Evolutionary conservation across 805 yeast species (phyloP).

Genomic region (Sugiyamaella mastotermitis): DNA sequence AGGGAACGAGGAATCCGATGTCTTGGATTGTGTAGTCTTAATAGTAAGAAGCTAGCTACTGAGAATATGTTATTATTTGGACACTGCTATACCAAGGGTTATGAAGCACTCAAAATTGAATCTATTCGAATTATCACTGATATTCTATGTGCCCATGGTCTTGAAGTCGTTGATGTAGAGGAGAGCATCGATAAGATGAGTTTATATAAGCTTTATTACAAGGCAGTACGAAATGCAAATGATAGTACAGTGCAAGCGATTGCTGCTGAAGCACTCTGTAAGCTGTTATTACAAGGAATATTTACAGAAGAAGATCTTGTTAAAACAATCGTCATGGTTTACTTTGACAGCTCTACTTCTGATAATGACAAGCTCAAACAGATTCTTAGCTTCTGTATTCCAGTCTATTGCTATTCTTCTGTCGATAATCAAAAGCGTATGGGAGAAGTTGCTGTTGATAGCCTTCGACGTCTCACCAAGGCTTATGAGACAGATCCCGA

Average conservation of each 20-base stretch:
- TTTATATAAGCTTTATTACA: slow-evolving; percentile 63
- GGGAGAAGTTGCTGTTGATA: slow-evolving; percentile 35
- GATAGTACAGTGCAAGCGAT: slow-evolving; percentile 66
- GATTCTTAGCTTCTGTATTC: slow-evolving; percentile 78
- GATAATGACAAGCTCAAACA: slow-evolving; percentile 66
- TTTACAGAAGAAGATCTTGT: slow-evolving; percentile 59
- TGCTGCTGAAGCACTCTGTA: slow-evolving; percentile 83
- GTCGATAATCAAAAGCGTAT: slow-evolving; percentile 62
- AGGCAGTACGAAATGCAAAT: slow-evolving; percentile 44
- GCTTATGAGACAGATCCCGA: slow-evolving; percentile 33
- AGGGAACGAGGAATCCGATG: slow-evolving; percentile 65
- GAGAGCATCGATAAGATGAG: slow-evolving; percentile 54
- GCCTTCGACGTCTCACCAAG: slow-evolving; percentile 42
- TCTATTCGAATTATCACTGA: slow-evolving; percentile 73
- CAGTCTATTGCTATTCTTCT: slow-evolving; percentile 80
- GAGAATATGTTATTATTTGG: slow-evolving; percentile 62
- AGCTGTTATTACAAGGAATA: slow-evolving; percentile 71
- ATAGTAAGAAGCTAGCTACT: slow-evolving; percentile 59
- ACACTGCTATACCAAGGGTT: slow-evolving; percentile 49
- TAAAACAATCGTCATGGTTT: slow-evolving; percentile 59
- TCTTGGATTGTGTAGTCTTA: slow-evolving; percentile 71
- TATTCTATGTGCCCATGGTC: slow-evolving; percentile 71
- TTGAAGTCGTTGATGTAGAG: slow-evolving; percentile 53
- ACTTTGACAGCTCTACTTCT: slow-evolving; percentile 64
- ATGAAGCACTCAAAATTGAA: slow-evolving; percentile 52